phyloP scores from a whole-genome alignment of 208 protist species.

The Acanthamoeba royreba region DNA sequence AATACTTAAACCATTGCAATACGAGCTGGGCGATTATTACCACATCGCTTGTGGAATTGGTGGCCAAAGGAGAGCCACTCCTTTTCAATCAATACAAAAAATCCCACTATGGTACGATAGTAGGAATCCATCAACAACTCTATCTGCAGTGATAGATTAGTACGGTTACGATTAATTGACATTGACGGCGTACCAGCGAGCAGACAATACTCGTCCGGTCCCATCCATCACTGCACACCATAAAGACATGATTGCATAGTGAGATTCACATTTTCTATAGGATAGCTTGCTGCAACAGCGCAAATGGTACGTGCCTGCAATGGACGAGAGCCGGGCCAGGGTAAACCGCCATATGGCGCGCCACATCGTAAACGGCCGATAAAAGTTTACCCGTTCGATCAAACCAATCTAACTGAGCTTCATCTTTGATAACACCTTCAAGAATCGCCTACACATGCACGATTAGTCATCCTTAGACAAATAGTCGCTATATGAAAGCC shows the following conservation, averaged over 20 bases:
- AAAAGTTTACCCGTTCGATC: not conserved
- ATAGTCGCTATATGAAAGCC: not conserved
- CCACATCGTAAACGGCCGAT: not conserved
- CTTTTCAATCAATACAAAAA: slow-evolving; percentile 91
- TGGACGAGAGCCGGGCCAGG: not conserved
- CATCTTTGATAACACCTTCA: not conserved
- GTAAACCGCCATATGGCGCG: not conserved
- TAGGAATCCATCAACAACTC: slow-evolving; percentile 86
- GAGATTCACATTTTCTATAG: no score
- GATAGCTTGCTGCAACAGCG: no score
- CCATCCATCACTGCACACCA: not conserved
- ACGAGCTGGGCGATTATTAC: slow-evolving; percentile 31
- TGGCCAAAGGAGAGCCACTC: slow-evolving; percentile 94
- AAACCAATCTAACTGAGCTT: not conserved
- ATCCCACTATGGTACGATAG: slow-evolving; percentile 91
- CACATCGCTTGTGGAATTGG: slow-evolving; percentile 89
- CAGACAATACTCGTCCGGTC: not conserved
- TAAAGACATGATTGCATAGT: no score
- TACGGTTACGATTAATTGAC: no score
- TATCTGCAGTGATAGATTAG: no score
- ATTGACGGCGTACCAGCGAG: not conserved
- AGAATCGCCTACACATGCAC: not conserved
- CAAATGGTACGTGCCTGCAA: not conserved
- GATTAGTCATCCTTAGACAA: no score
- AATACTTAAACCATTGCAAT: no score